Percentiles rank a stretch among this genome's conserved stretches.
Evolutionary conservation across 1,284 basidiomycete genomes (phyloP).

Genomic region (Apiotrichum sp.): DNA sequence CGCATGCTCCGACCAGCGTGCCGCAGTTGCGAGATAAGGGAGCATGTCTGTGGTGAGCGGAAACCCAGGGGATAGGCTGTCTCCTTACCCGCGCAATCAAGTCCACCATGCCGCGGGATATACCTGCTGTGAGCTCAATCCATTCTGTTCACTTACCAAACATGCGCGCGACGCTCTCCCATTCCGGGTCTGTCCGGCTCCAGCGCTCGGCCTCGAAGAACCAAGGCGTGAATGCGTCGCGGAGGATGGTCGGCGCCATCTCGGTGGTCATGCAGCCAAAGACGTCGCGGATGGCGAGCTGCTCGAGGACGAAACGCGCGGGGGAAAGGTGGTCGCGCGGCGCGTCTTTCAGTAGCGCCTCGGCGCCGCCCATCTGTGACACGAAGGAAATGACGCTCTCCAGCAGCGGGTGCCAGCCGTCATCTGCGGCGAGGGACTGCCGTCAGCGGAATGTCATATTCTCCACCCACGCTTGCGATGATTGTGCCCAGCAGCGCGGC

Average conservation of each 20-base stretch:
- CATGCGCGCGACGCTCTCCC: slow-evolving; percentile 39
- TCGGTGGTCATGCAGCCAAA: slow-evolving; percentile 42
- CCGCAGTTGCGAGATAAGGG: slow-evolving; percentile 19
- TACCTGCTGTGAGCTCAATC: slow-evolving; percentile 5
- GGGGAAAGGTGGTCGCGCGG: slow-evolving; percentile 25
- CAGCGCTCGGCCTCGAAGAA: slow-evolving; percentile 36
- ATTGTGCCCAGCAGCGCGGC: slow-evolving; percentile 33
- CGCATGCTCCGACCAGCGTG: not conserved
- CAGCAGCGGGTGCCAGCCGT: slow-evolving; percentile 36
- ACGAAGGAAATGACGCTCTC: slow-evolving; percentile 28
- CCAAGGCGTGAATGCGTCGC: slow-evolving; percentile 32
- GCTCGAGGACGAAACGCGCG: slow-evolving; percentile 37
- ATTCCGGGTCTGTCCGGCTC: slow-evolving; percentile 29
- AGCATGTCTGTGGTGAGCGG: slow-evolving; percentile 19
- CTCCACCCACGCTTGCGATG: slow-evolving; percentile 32
- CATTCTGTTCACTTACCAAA: slow-evolving; percentile 23
- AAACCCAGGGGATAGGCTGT: too few species aligned
- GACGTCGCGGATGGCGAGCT: slow-evolving; percentile 37
- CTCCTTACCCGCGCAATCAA: slow-evolving; percentile 33
- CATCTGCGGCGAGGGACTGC: slow-evolving; percentile 33
- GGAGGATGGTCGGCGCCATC: slow-evolving; percentile 29
- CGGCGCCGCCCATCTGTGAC: slow-evolving; percentile 33
- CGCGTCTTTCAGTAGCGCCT: slow-evolving; percentile 25
- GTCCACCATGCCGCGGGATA: slow-evolving; percentile 35
- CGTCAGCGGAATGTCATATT: too few species aligned